These are phyloP conservation scores for Fusarium napiforme DNA, from an alignment of 2,329 filamentous ascomycete species.

Conservation along the genomic window DNA sequence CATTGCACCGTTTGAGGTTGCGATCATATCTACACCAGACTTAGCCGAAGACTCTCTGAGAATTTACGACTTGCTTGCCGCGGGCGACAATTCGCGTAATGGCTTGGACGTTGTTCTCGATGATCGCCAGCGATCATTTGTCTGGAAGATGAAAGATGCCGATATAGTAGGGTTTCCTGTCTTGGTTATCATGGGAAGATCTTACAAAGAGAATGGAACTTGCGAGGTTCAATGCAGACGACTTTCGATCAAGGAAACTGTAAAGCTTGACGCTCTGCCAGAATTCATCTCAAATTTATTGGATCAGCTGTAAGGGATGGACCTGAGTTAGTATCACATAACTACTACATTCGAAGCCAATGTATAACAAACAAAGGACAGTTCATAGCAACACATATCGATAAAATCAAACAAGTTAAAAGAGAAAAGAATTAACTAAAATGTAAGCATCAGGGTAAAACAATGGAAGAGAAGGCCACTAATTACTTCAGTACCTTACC, in stretches of 20 bases:
- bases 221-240: slow-evolving; percentile 84
- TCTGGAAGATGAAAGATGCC: slow-evolving; percentile 91
- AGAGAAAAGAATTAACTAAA: neutral
- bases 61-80: slow-evolving; percentile 71
- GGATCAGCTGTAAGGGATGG: slow-evolving; percentile 56
- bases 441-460: neutral
- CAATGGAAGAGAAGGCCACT: neutral
- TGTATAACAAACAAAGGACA: slow-evolving; percentile 19
- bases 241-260: slow-evolving; percentile 69
- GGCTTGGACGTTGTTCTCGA: slow-evolving; percentile 76
- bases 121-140: slow-evolving; percentile 74
- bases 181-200: slow-evolving; percentile 79
- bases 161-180: slow-evolving; percentile 91
- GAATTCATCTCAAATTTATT: slow-evolving; percentile 60
- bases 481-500: neutral
- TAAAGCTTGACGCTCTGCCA: slow-evolving; percentile 59
- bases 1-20: slow-evolving; percentile 85
- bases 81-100: slow-evolving; percentile 10
- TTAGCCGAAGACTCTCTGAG: slow-evolving; percentile 60
- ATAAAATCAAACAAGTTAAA: neutral
- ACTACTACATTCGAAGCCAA: neutral
- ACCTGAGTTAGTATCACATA: neutral
- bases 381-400: neutral
- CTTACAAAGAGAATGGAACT: slow-evolving; percentile 67
- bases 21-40: slow-evolving; percentile 68